Conservation (phyloP, 352 stramenopile genomes). For the Phytopythium boreale region DNA sequence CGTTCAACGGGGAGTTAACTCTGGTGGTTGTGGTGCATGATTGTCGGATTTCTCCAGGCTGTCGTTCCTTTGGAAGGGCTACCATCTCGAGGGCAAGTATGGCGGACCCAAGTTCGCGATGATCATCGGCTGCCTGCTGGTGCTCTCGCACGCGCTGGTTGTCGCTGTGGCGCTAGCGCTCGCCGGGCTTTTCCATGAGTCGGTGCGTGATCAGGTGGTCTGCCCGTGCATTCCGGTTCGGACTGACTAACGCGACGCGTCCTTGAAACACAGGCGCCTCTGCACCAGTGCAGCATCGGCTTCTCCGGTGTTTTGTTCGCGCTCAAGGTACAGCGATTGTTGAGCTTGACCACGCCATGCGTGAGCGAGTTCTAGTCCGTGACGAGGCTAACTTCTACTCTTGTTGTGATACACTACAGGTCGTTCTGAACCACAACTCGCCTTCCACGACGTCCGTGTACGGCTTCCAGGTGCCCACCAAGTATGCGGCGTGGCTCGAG, state of each 20-base stretch:
- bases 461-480: slow-evolving; percentile 75
- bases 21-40: too few species aligned
- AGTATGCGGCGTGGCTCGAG: slow-evolving; percentile 88
- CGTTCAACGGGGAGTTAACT: not conserved
- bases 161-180: slow-evolving; percentile 38
- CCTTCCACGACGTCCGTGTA: slow-evolving; percentile 61
- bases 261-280: slow-evolving; percentile 17
- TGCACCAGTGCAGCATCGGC: slow-evolving; percentile 65
- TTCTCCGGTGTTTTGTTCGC: slow-evolving; percentile 80
- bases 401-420: slow-evolving; percentile 29
- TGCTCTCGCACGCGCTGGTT: slow-evolving; percentile 61
- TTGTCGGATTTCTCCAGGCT: too few species aligned
- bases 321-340: slow-evolving; percentile 50
- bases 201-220: not conserved
- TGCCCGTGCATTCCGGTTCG: not conserved
- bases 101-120: slow-evolving; percentile 49
- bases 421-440: slow-evolving; percentile 78
- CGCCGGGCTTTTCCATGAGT: not conserved
- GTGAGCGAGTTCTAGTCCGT: too few species aligned
- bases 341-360: not conserved
- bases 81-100: slow-evolving; percentile 62
- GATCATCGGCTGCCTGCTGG: slow-evolving; percentile 47
- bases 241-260: not conserved
- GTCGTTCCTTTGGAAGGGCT: slow-evolving; percentile 84
- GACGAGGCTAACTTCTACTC: not conserved